Evolutionary conservation across 192 early-diverging fungal species (phyloP).

Genomic region (Umbelopsis vinacea): DNA sequence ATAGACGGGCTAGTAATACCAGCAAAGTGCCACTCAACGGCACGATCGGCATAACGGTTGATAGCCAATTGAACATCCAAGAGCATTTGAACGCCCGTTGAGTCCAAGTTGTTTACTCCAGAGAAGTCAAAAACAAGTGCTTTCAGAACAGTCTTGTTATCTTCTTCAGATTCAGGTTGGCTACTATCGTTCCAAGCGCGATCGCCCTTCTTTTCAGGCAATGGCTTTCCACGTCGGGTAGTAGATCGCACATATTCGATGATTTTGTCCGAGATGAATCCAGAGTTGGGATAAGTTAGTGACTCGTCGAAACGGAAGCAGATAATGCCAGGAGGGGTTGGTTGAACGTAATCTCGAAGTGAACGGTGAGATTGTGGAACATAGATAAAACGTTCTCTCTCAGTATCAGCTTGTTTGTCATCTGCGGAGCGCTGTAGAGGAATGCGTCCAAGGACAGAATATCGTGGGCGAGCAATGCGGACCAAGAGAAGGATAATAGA

Average conservation of each 20-base stretch:
- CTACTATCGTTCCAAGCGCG: slow-evolving; percentile 34
- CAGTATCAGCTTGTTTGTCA: background rate
- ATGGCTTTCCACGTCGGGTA: slow-evolving; percentile 17
- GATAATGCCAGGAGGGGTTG: slow-evolving; percentile 34
- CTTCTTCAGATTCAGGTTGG: slow-evolving; percentile 1
- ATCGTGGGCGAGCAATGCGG: slow-evolving; percentile 73
- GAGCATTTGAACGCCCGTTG: slow-evolving; percentile 43
- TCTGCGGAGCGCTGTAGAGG: background rate
- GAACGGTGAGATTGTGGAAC: slow-evolving; percentile 26
- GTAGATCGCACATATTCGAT: slow-evolving; percentile 29
- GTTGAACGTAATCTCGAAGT: slow-evolving; percentile 19
- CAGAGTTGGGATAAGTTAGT: slow-evolving; percentile 35
- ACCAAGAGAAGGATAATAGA: slow-evolving; percentile 76
- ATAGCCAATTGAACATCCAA: slow-evolving; percentile 36
- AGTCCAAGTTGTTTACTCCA: slow-evolving; percentile 42
- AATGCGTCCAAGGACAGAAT: slow-evolving; percentile 52
- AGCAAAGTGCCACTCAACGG: slow-evolving; percentile 43
- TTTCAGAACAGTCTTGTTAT: slow-evolving; percentile 11
- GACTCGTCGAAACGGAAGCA: slow-evolving; percentile 37
- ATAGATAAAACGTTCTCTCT: slow-evolving; percentile 30
- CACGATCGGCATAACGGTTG: slow-evolving; percentile 37
- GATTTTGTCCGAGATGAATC: slow-evolving; percentile 36
- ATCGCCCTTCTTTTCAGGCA: slow-evolving; percentile 25
- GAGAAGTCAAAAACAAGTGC: slow-evolving; percentile 32
- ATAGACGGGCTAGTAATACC: slow-evolving; percentile 37